phyloP scores from a whole-genome alignment of 306 rosid species.

The Pterocarpus santalinus region DNA sequence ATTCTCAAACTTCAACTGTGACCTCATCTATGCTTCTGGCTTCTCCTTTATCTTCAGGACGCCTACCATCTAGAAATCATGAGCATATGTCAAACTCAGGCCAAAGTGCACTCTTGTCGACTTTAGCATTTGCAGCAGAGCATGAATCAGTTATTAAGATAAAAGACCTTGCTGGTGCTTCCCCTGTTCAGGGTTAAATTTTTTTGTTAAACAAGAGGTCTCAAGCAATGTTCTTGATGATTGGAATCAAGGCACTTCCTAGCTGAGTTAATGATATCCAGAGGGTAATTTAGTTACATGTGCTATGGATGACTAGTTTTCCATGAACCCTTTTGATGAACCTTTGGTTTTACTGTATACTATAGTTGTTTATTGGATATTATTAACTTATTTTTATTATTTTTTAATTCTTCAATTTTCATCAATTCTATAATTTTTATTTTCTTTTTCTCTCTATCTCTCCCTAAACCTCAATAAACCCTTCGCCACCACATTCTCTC shows the following conservation, averaged over 20 bases:
- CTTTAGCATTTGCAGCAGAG: constrained; percentile 79
- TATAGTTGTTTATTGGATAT: too few relatives aligned
- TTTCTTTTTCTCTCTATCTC: too few relatives aligned
- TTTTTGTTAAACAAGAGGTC: constrained; percentile 16
- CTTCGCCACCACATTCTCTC: too few relatives aligned
- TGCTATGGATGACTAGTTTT: too few relatives aligned
- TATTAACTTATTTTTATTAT: too few relatives aligned
- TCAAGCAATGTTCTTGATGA: constrained; percentile 14
- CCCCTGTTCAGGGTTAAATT: background rate
- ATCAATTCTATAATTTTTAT: too few relatives aligned
- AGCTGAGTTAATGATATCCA: constrained; percentile 11
- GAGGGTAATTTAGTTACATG: too few relatives aligned
- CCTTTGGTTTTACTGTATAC: too few relatives aligned
- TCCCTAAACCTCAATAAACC: too few relatives aligned
- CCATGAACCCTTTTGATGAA: too few relatives aligned
- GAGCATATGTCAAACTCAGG: constrained; percentile 58
- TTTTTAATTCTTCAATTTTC: too few relatives aligned
- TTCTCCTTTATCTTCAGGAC: constrained; percentile 55
- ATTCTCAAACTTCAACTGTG: constrained; percentile 47
- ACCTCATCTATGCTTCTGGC: constrained; percentile 45
- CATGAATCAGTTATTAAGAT: constrained; percentile 61
- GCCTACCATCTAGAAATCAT: constrained; percentile 52
- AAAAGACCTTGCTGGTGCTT: constrained; percentile 41
- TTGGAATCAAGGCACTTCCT: constrained; percentile 6
- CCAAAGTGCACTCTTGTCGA: constrained; percentile 70